Percentiles rank a stretch among this genome's conserved stretches.
Conservation (phyloP, 768 basidiomycete genomes). For the Coprinopsis sp. region DNA sequence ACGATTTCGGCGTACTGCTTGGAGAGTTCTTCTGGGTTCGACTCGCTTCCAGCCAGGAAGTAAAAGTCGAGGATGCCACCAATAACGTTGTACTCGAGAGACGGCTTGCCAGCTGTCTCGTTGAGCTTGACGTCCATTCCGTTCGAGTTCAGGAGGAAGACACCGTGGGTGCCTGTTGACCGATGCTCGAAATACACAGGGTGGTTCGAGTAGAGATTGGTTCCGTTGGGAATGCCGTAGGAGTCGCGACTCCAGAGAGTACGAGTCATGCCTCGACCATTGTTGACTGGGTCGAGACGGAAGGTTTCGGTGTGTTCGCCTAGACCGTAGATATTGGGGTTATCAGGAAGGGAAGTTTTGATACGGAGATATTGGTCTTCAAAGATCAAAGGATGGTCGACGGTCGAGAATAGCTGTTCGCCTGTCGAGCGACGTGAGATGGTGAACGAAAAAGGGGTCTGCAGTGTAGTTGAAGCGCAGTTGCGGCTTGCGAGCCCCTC, state of each 20-base stretch:
- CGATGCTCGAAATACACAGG: slow-evolving; percentile 73
- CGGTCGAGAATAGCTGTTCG: slow-evolving; percentile 61
- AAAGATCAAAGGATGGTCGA: slow-evolving; percentile 60
- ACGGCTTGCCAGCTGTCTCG: slow-evolving; percentile 29
- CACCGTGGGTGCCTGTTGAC: slow-evolving; percentile 60
- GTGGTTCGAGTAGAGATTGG: slow-evolving; percentile 70
- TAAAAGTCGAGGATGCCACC: slow-evolving; percentile 77
- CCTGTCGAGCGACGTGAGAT: slow-evolving; percentile 43
- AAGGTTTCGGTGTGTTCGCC: slow-evolving; percentile 71
- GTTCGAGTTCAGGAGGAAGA: slow-evolving; percentile 64
- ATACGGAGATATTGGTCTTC: slow-evolving; percentile 75
- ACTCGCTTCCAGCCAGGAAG: slow-evolving; percentile 66
- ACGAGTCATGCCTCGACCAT: slow-evolving; percentile 28
- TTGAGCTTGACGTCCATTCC: slow-evolving; percentile 76
- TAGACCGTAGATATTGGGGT: slow-evolving; percentile 72
- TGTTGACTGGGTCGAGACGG: slow-evolving; percentile 45
- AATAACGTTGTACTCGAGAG: slow-evolving; percentile 72
- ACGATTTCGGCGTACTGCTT: slow-evolving; percentile 67
- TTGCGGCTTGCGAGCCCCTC: slow-evolving; percentile 28
- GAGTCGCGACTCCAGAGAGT: slow-evolving; percentile 68
- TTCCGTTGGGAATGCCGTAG: slow-evolving; percentile 49
- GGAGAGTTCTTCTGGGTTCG: slow-evolving; percentile 52
- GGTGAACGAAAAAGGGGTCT: slow-evolving; percentile 60
- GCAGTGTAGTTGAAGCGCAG: slow-evolving; percentile 59
- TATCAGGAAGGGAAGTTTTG: slow-evolving; percentile 52